These are phyloP conservation scores for Pseudozyma thailandica DNA, from an alignment of 1,284 basidiomycete species.

Conservation along the genomic window DNA sequence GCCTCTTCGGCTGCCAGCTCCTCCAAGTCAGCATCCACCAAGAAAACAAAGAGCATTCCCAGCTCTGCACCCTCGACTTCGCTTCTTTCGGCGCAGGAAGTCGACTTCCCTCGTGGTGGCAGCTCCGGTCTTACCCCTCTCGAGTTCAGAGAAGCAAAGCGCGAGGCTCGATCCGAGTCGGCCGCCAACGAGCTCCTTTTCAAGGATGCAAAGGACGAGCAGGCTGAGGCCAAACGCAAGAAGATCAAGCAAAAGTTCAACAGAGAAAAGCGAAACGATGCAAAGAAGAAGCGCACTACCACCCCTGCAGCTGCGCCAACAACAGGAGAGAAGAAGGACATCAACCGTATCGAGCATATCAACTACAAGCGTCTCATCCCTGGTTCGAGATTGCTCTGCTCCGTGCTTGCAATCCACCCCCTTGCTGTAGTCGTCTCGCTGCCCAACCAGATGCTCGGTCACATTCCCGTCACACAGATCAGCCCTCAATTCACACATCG, in stretches of 20 bases:
- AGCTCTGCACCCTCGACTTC: conserved; percentile 30
- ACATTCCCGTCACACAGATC: conserved; percentile 94
- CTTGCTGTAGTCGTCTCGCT: conserved; percentile 91
- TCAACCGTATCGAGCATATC: conserved; percentile 84
- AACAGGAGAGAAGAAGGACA: conserved; percentile 67
- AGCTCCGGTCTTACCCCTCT: conserved; percentile 80
- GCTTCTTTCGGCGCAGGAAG: conserved; percentile 62
- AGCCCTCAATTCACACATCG: conserved; percentile 82
- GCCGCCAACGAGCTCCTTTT: conserved; percentile 77
- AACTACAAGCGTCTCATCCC: conserved; percentile 91
- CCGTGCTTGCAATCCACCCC: conserved; percentile 86
- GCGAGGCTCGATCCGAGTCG: conserved; percentile 86
- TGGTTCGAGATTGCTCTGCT: conserved; percentile 87
- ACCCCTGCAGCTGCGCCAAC: conserved; percentile 9
- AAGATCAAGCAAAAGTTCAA: conserved; percentile 59
- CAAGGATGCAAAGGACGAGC: conserved; percentile 57
- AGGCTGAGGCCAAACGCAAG: conserved; percentile 32
- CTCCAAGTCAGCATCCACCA: conserved; percentile 23
- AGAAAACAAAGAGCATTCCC: conserved; percentile 31
- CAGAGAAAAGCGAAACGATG: conserved; percentile 61
- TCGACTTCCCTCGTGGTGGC: conserved; percentile 93
- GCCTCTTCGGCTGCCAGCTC: conserved; percentile 34
- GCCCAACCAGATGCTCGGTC: conserved; percentile 92
- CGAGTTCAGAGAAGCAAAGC: conserved; percentile 86
- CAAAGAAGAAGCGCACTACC: conserved; percentile 62